These are phyloP conservation scores for Sindora glabra DNA, from an alignment of 306 rosid species.

Conservation along the genomic window DNA sequence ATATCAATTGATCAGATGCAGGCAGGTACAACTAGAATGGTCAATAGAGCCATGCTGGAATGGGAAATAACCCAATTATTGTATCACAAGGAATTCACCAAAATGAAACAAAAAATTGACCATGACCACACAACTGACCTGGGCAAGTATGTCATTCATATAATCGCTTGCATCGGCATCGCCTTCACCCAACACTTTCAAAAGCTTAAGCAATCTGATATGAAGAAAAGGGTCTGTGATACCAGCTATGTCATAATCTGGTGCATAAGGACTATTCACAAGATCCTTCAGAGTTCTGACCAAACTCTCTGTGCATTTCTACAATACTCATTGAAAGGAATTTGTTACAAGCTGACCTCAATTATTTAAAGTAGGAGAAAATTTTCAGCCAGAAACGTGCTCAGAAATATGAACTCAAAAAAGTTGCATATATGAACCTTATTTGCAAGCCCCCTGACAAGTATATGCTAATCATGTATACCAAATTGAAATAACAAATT, in stretches of 20 bases:
- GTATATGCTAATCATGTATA: neutral
- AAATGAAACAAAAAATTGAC: neutral
- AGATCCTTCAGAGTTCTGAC: conserved; percentile 85
- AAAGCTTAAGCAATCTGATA: conserved; percentile 79
- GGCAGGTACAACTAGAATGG: neutral
- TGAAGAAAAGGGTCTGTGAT: conserved; percentile 97
- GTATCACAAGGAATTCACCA: neutral
- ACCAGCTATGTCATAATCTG: conserved; percentile 96
- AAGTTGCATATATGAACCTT: neutral
- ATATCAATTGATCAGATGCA: no score
- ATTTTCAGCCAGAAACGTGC: conserved; percentile 7
- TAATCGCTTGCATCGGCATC: conserved; percentile 85
- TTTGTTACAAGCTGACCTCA: conserved; percentile 9
- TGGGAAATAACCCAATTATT: neutral
- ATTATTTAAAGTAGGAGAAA: neutral
- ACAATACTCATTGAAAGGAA: conserved; percentile 26
- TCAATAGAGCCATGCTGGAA: conserved; percentile 8
- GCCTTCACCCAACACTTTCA: conserved; percentile 88
- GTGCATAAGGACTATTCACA: conserved; percentile 86
- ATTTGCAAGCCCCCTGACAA: conserved; percentile 9
- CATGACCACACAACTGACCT: conserved; percentile 42
- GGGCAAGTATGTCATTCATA: conserved; percentile 99
- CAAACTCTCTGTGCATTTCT: conserved; percentile 85
- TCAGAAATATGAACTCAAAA: neutral
- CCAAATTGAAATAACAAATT: conserved; percentile 12